Evolutionary conservation across 768 basidiomycete genomes (phyloP), one percentile per base, ranked within the genome.

Genomic region (Phylloporus arenicola): DNA sequence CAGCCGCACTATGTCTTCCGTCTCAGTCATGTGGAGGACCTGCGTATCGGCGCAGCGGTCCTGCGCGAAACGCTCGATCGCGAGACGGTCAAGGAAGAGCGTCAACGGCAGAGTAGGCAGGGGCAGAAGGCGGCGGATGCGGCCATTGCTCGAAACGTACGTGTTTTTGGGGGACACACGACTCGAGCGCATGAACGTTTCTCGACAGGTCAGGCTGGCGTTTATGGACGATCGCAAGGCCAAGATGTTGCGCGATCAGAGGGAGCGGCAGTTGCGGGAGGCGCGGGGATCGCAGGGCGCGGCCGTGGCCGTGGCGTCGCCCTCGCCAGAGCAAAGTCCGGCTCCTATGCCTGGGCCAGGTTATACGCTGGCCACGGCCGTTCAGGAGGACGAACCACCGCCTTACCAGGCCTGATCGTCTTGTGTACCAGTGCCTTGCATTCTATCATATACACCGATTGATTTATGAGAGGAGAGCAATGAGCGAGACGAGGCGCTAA

Each of bases 211-310:
- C n/a, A 87, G 82, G 63, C 67, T 89, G 44, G 84, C 84, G 2
- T 91, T 80, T 62, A 74, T 89, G 59, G 90, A 92, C 42, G 90
- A 92, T 61, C 77, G 90, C 45, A 83, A 74, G 60, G 67, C 70
- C 1, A 84, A 82, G 59, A 64, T 68, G 57, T 46, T 77, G 51
- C 67, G 65, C 8, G 81, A 88, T 51, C 71, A 84, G 58, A 72
- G 80, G 55, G 88, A 91, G 54, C 77, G 68, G 61, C 70, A 79
- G 52, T 69, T 64, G 44, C 70, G 80, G 39, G 70, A 60, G 48
- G 76, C 75, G 38, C 70, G 73, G 42, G 70, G 64, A 34, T 65
- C 59, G 27, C 42, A 31, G 17, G 30, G 19, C 16, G 24, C 20
- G 2, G 14, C 33, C 2, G 6, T 25, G 2, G 14, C 33, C 2